Conservation (phyloP, 257 asterid genomes). For the Sherardia arvensis region DNA sequence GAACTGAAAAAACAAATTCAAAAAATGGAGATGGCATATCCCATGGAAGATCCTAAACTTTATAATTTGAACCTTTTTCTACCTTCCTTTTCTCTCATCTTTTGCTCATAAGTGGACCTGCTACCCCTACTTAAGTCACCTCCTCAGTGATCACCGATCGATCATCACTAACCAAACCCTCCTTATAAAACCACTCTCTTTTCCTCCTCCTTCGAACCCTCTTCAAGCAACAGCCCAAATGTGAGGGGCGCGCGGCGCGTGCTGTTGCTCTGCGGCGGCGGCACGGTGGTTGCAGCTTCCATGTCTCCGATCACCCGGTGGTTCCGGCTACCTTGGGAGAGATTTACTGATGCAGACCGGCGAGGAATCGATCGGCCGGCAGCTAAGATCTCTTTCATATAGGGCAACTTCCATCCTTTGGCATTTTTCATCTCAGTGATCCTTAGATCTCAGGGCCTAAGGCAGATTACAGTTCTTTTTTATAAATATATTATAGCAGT, state of each 20-base stretch:
- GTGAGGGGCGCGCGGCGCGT: neutral
- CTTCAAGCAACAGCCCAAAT: constrained; percentile 21
- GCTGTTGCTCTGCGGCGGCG: neutral
- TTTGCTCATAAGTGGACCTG: constrained; percentile 36
- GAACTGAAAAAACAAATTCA: constrained; percentile 2
- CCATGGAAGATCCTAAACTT: constrained; percentile 41
- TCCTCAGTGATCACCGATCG: constrained; percentile 18
- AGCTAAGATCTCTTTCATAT: neutral
- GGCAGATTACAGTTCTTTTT: constrained; percentile 14
- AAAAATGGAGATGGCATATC: constrained; percentile 23
- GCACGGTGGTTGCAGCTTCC: neutral
- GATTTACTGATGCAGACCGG: neutral
- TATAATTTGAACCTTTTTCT: constrained; percentile 11
- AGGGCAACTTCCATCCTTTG: constrained; percentile 97
- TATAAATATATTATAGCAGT: neutral
- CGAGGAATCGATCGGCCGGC: neutral
- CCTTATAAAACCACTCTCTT: constrained; percentile 22
- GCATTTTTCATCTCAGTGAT: constrained; percentile 42
- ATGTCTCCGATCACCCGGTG: neutral
- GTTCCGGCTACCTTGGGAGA: neutral
- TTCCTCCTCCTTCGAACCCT: constrained; percentile 29
- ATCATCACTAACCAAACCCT: constrained; percentile 13
- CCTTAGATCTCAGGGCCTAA: constrained; percentile 16
- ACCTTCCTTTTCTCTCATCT: constrained; percentile 12
- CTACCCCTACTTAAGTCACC: constrained; percentile 30